Evolutionary conservation across 306 rosid species (phyloP).

Genomic region (Medicago ruthenica): DNA sequence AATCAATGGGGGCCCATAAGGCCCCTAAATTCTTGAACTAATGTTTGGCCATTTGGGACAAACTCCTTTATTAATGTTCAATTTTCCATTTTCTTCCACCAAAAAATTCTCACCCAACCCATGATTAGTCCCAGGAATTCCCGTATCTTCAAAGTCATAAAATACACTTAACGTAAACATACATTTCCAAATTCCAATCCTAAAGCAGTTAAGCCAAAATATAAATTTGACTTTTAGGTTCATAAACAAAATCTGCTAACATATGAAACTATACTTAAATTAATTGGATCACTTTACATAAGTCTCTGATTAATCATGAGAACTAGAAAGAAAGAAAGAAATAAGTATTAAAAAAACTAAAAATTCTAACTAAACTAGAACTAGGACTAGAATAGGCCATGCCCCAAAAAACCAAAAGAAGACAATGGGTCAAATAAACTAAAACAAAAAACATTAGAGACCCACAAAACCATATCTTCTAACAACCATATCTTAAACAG

Average conservation of each 20-base stretch:
- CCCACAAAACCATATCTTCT: conserved; percentile 52
- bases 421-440: conserved; percentile 45
- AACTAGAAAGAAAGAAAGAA: conserved; percentile 5
- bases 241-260: conserved; percentile 26
- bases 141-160: conserved; percentile 8
- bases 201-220: conserved; percentile 21
- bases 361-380: conserved; percentile 12
- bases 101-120: conserved; percentile 30
- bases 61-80: neutral
- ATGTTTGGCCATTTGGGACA: conserved; percentile 34
- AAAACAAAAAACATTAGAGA: conserved; percentile 40
- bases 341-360: neutral
- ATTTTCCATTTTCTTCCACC: neutral
- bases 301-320: conserved; percentile 35
- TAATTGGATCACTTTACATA: conserved; percentile 50
- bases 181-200: neutral
- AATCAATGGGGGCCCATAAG: conserved; percentile 14
- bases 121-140: neutral
- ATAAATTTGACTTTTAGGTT: conserved; percentile 29
- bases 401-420: neutral
- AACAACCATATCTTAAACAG: conserved; percentile 56
- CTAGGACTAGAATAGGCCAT: conserved; percentile 29
- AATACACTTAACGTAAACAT: neutral
- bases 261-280: conserved; percentile 31
- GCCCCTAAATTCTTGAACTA: conserved; percentile 18